Percentiles rank a stretch among this genome's conserved stretches.
Conservation (phyloP, 2,329 filamentous ascomycete species). For the Colletotrichum eleusines region DNA sequence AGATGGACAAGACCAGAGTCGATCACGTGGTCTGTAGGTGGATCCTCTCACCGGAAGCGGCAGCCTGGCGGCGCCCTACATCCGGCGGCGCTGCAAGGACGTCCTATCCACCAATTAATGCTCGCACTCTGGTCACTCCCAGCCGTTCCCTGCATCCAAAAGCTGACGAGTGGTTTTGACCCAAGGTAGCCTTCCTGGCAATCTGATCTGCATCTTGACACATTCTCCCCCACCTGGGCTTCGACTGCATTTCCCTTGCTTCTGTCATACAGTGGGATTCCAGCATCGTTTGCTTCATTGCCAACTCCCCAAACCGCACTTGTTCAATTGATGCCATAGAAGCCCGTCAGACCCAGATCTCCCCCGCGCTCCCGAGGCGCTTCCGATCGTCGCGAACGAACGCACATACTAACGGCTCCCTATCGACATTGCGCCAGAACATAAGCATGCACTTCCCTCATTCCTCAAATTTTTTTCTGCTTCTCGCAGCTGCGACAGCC, state of each 20-base stretch:
- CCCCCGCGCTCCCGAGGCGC: conserved; percentile 28
- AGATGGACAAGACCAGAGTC: rapidly evolving
- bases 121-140: conserved; percentile 26
- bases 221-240: neutral
- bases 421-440: conserved; percentile 18
- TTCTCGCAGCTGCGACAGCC: conserved; percentile 49
- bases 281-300: neutral
- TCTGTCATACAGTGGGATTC: neutral
- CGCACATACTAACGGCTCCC: conserved; percentile 11
- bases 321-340: conserved; percentile 31
- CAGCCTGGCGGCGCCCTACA: conserved; percentile 9
- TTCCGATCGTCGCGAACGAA: conserved; percentile 1
- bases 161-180: conserved; percentile 35
- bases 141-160: conserved; percentile 36
- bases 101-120: conserved; percentile 36
- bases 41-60: neutral
- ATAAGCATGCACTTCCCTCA: conserved; percentile 45
- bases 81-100: conserved; percentile 29
- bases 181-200: conserved; percentile 26
- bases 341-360: neutral
- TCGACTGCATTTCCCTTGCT: neutral
- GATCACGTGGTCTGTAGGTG: neutral
- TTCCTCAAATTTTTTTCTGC: conserved; percentile 48
- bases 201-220: conserved; percentile 8
- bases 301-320: neutral